Percentiles rank a stretch among this genome's conserved stretches.
Evolutionary conservation across 768 basidiomycete species (phyloP).

Genomic region (Kwoniella mangroviensis): DNA sequence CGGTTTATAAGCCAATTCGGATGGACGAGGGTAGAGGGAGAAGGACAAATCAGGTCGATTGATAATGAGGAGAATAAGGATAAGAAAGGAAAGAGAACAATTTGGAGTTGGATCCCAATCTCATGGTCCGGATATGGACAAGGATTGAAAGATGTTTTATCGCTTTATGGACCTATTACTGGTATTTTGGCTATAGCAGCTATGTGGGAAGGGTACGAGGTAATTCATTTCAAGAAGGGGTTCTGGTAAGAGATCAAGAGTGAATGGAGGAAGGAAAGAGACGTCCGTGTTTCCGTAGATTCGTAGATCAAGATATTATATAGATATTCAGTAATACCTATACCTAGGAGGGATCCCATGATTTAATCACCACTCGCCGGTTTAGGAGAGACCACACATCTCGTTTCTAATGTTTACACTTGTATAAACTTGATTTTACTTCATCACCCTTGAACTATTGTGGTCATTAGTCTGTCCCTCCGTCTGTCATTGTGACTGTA

Average conservation of each 20-base stretch:
- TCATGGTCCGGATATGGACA: not conserved
- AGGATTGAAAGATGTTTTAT: constrained; percentile 1
- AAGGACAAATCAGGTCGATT: not conserved
- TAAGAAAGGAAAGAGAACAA: not conserved
- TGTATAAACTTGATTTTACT: too few relatives aligned
- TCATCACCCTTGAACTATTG: too few relatives aligned
- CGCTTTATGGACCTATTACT: constrained; percentile 1
- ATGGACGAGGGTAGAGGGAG: not conserved
- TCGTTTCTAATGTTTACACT: too few relatives aligned
- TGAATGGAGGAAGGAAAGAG: too few relatives aligned
- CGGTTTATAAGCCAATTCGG: not conserved
- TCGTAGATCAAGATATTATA: too few relatives aligned
- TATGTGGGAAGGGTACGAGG: constrained; percentile 3
- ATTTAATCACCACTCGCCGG: too few relatives aligned
- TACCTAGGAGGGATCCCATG: too few relatives aligned
- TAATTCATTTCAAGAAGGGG: not conserved
- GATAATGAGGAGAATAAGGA: not conserved
- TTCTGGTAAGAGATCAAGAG: not conserved
- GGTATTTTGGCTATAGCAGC: not conserved
- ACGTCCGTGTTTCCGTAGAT: too few relatives aligned
- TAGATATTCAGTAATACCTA: too few relatives aligned
- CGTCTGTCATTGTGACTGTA: too few relatives aligned
- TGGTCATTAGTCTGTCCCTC: too few relatives aligned
- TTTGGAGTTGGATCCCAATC: not conserved
- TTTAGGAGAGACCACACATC: too few relatives aligned